These are phyloP conservation scores for Psidium friedrichsthalianum DNA, from an alignment of 345 rosid genomes.

Conservation along the genomic window DNA sequence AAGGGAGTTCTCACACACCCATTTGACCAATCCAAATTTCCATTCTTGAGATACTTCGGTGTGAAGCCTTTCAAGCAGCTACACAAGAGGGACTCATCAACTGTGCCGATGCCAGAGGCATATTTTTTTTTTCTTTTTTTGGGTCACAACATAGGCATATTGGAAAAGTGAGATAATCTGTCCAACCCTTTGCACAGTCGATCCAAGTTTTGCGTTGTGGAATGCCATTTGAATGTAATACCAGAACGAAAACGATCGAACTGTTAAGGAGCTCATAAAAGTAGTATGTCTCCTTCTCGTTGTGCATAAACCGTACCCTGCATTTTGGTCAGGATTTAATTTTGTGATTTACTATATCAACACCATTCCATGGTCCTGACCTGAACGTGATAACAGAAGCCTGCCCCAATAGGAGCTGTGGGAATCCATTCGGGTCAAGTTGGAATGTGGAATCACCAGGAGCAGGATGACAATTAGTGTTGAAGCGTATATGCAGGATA, in stretches of 20 bases:
- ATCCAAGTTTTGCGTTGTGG: constrained; percentile 24
- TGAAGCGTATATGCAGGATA: constrained; percentile 13
- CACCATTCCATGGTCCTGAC: too few relatives aligned
- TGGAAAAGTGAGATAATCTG: constrained; percentile 10
- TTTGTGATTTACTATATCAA: too few relatives aligned
- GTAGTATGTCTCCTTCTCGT: constrained; percentile 16
- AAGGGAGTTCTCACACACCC: constrained; percentile 29
- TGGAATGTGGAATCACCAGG: constrained; percentile 10
- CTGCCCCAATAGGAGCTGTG: constrained; percentile 12
- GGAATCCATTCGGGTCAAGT: constrained; percentile 20
- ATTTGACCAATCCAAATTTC: constrained; percentile 11
- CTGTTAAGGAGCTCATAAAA: constrained; percentile 1
- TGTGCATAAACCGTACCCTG: constrained; percentile 5
- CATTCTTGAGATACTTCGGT: constrained; percentile 20
- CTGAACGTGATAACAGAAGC: neutral
- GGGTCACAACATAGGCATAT: constrained; percentile 21
- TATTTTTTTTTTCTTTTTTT: too few relatives aligned
- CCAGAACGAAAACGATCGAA: constrained; percentile 12
- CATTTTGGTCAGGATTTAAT: too few relatives aligned
- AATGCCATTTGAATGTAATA: constrained; percentile 9
- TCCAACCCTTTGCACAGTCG: constrained; percentile 17
- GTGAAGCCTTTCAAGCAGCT: constrained; percentile 33
- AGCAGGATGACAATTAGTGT: constrained; percentile 21
- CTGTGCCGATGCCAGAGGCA: constrained; percentile 11
- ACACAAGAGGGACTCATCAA: constrained; percentile 13